A percentile compares a stretch with the other conserved stretches of the same genome.
Conservation (phyloP, 805 yeast genomes). For the Starmerella sirachaensis region DNA sequence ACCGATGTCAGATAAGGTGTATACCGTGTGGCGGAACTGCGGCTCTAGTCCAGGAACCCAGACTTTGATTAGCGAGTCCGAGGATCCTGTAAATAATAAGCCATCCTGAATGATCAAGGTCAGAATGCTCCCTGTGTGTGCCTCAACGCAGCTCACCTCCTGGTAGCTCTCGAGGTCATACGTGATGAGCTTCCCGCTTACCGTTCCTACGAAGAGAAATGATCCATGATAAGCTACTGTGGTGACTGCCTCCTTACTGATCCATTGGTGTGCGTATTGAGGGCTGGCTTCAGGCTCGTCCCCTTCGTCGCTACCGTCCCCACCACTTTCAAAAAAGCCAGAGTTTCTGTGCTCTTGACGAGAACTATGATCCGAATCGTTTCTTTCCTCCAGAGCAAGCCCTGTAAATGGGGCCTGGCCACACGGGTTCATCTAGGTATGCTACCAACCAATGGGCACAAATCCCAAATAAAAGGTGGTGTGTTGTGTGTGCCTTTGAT, state of each 20-base stretch:
- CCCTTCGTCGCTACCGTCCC: background rate
- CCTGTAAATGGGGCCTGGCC: no score
- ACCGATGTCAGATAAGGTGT: slow-evolving; percentile 79
- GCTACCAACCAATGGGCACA: no score
- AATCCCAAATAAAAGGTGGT: no score
- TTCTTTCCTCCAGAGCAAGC: slow-evolving; percentile 7
- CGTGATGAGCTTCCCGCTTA: slow-evolving; percentile 64
- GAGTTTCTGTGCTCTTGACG: no score
- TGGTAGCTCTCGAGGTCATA: slow-evolving; percentile 57
- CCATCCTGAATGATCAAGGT: slow-evolving; percentile 37
- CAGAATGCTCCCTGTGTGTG: slow-evolving; percentile 65
- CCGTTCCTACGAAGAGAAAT: slow-evolving; percentile 74
- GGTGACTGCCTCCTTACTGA: slow-evolving; percentile 55
- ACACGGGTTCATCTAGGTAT: slow-evolving; percentile 16
- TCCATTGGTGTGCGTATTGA: slow-evolving; percentile 59
- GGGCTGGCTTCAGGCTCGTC: slow-evolving; percentile 5
- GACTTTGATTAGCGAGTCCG: slow-evolving; percentile 77
- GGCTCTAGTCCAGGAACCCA: slow-evolving; percentile 39
- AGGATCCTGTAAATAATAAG: slow-evolving; percentile 75
- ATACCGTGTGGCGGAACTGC: slow-evolving; percentile 51
- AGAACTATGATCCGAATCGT: slow-evolving; percentile 1
- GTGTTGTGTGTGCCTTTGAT: no score
- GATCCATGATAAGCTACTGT: slow-evolving; percentile 34
- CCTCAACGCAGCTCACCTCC: slow-evolving; percentile 39
- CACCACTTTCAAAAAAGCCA: no score